phyloP scores from a whole-genome alignment of 352 stramenopile species.

The Peronospora farinosa region DNA sequence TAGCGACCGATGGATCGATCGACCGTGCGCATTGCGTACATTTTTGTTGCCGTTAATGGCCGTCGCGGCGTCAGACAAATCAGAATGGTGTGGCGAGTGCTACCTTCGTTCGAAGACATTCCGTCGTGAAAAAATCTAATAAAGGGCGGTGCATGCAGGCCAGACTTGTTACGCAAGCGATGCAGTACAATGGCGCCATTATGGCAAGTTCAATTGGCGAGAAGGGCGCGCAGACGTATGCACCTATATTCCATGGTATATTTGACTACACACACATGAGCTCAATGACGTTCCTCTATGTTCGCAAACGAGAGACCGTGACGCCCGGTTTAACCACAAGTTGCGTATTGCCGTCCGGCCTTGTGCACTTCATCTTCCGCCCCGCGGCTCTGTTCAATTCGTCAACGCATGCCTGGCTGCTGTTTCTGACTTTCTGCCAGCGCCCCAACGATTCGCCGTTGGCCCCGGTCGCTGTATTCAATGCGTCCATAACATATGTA shows the following conservation, averaged over 20 bases:
- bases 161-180: conserved; percentile 8
- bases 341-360: conserved; percentile 10
- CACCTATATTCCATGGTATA: conserved; percentile 48
- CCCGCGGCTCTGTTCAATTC: conserved; percentile 24
- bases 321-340: conserved; percentile 14
- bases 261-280: no score
- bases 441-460: not conserved
- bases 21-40: not conserved
- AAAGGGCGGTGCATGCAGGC: not conserved
- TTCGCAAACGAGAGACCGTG: conserved; percentile 1
- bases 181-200: conserved; percentile 1
- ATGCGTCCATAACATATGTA: not conserved
- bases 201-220: conserved; percentile 20
- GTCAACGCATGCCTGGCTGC: conserved; percentile 19
- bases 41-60: conserved; percentile 1
- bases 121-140: not conserved
- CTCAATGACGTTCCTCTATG: not conserved
- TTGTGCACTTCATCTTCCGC: conserved; percentile 30
- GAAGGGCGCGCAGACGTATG: not conserved
- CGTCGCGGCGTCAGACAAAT: conserved; percentile 8
- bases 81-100: conserved; percentile 12
- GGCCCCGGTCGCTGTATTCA: conserved; percentile 7
- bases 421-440: conserved; percentile 21
- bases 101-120: conserved; percentile 13
- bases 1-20: conserved; percentile 12